Conservation (phyloP, 2,329 filamentous ascomycete genomes). For the Sporothrix sp. region DNA sequence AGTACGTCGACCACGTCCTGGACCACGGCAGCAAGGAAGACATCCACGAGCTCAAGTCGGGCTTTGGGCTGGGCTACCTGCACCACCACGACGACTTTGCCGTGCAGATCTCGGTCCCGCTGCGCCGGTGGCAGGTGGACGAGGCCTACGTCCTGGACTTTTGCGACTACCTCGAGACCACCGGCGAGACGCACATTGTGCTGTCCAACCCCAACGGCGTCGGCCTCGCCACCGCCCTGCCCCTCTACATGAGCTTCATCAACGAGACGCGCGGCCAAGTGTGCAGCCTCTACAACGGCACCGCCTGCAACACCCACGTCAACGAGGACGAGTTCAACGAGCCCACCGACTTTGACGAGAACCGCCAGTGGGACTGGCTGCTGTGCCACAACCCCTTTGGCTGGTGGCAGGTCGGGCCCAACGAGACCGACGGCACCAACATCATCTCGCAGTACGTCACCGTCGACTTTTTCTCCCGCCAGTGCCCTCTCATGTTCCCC, state of each 20-base stretch:
- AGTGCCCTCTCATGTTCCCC: constrained; percentile 40
- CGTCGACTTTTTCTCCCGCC: constrained; percentile 29
- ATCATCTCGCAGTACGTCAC: constrained; percentile 29
- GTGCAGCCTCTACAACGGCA: constrained; percentile 32
- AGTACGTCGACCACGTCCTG: constrained; percentile 39
- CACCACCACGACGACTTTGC: constrained; percentile 33
- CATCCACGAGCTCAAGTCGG: constrained; percentile 36
- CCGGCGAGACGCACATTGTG: constrained; percentile 23
- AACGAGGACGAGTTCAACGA: constrained; percentile 30
- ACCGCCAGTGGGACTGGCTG: constrained; percentile 48
- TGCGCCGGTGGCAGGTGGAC: constrained; percentile 43
- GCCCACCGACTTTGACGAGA: constrained; percentile 27
- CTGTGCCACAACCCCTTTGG: constrained; percentile 37
- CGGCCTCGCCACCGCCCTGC: constrained; percentile 38
- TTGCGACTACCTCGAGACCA: constrained; percentile 35
- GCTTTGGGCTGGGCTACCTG: constrained; percentile 37
- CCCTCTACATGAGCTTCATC: constrained; percentile 40
- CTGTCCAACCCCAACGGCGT: constrained; percentile 32
- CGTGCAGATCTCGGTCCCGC: constrained; percentile 15
- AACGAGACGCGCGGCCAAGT: constrained; percentile 34
- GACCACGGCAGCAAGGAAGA: constrained; percentile 28
- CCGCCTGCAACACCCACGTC: constrained; percentile 28
- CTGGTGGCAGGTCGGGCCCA: constrained; percentile 35
- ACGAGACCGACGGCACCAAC: constrained; percentile 26
- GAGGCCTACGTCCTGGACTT: constrained; percentile 36